Conservation (phyloP, 768 basidiomycete genomes). For the Trametes gibbosa region DNA sequence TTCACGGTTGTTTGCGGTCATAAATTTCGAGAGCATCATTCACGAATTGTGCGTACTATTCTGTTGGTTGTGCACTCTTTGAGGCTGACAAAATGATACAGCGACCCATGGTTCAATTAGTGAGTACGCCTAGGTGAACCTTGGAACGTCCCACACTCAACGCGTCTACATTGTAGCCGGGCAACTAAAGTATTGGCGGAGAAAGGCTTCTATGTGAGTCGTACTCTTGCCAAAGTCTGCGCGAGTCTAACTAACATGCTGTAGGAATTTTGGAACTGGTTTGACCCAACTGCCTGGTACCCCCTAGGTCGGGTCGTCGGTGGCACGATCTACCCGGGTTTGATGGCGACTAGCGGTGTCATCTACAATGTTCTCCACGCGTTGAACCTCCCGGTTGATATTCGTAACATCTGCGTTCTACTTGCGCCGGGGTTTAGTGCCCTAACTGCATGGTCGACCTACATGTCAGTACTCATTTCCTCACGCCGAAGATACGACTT, state of each 20-base stretch:
- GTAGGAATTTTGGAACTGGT: constrained; percentile 99
- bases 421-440: constrained; percentile 97
- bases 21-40: constrained; percentile 98
- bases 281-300: constrained; percentile 99
- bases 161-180: constrained; percentile 52
- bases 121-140: constrained; percentile 42
- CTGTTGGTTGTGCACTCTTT: background rate
- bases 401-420: constrained; percentile 94
- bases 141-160: background rate
- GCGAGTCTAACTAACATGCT: constrained; percentile 2
- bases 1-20: constrained; percentile 93
- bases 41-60: constrained; percentile 84
- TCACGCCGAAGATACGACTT: background rate
- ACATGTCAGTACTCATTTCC: constrained; percentile 59
- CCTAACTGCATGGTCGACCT: constrained; percentile 94
- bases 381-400: constrained; percentile 93
- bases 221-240: background rate
- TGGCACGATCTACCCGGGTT: constrained; percentile 95
- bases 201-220: constrained; percentile 90
- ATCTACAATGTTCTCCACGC: constrained; percentile 91
- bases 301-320: constrained; percentile 98
- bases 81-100: constrained; percentile 29
- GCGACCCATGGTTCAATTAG: constrained; percentile 99
- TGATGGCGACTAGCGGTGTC: constrained; percentile 97
- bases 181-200: constrained; percentile 89